Evolutionary conservation across 352 stramenopile genomes (phyloP), one percentile per base, ranked within the genome.

Genomic region (Globisporangium viniferum): DNA sequence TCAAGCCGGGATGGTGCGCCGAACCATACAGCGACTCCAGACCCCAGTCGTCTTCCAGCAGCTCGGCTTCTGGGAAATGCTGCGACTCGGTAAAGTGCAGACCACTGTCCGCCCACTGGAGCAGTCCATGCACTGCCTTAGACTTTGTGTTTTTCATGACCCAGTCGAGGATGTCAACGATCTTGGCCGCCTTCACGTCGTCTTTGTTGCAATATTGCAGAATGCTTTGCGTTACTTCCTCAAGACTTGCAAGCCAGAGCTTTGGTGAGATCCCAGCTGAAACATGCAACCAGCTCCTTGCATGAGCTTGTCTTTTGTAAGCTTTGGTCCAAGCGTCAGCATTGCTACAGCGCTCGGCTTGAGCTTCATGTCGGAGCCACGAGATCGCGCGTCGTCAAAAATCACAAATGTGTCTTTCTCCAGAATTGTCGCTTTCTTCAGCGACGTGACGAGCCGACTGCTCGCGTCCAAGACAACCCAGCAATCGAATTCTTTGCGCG

Each of bases 261-360:
- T 70, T 64, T 97, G 88, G 24, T 78, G 56, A 0, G 72, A 79
- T 20, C 84, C 88, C 1, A 98, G 80, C 58, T 93, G 85, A 4
- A 92, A 76, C 77, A 98, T 86, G 1, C 93, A 81, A 15, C 91
- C 92, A 1, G 88, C 90, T n/a, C 89, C 92, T 71, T 98, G 93
- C 91, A 98, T 97, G 3, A 98, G 62, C 64, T 97, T 98, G 70
- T 98, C 93, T 58, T 98, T 98, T 0, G 86, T 92, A 24, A 97
- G 78, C 22, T 84, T 87, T 7, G 90, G 88, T 0, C 88, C 91
- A 0, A 98, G 73, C 5, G 92, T 97, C 29, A 97, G 59, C 58
- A 97, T 65, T 14, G 90, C 92, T 5, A 89, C 62, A 2, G 88
- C 86, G 9, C 94, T 44, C n/a, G 65, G 22, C 14, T 70, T 65